These are phyloP conservation scores for Aurantiochytrium sp. DNA, from an alignment of 108 stramenopile species.

Conservation along the genomic window DNA sequence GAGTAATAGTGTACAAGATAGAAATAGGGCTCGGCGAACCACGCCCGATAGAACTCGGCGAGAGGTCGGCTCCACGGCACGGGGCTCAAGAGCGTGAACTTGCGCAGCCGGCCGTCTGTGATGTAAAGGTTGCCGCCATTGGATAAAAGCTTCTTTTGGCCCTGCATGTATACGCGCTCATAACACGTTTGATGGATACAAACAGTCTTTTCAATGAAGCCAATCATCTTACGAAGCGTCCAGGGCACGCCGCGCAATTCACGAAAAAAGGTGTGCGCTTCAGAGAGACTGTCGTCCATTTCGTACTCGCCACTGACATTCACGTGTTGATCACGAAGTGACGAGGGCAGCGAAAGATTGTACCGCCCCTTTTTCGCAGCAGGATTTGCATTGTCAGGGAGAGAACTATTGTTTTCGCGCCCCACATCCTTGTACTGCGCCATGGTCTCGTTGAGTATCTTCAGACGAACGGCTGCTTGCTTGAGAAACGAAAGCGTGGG, in stretches of 20 bases:
- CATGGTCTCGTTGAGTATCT: conserved; percentile 12
- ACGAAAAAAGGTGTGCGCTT: neutral
- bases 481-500: neutral
- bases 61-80: conserved; percentile 8
- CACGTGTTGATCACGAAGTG: neutral
- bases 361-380: neutral
- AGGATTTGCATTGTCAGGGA: neutral
- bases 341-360: neutral
- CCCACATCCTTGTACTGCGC: neutral
- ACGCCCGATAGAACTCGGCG: neutral
- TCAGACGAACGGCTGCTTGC: neutral
- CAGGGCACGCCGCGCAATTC: neutral
- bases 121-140: conserved; percentile 4
- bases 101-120: neutral
- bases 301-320: neutral
- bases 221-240: conserved; percentile 1
- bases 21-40: neutral
- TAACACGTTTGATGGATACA: neutral
- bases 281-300: neutral
- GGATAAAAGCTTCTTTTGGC: neutral
- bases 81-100: neutral
- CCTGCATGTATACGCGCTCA: neutral
- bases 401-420: neutral
- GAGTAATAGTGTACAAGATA: neutral
- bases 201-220: neutral